These are phyloP conservation scores for Knoxdaviesia proteae DNA, from an alignment of 2,329 filamentous ascomycete genomes.

Conservation along the genomic window DNA sequence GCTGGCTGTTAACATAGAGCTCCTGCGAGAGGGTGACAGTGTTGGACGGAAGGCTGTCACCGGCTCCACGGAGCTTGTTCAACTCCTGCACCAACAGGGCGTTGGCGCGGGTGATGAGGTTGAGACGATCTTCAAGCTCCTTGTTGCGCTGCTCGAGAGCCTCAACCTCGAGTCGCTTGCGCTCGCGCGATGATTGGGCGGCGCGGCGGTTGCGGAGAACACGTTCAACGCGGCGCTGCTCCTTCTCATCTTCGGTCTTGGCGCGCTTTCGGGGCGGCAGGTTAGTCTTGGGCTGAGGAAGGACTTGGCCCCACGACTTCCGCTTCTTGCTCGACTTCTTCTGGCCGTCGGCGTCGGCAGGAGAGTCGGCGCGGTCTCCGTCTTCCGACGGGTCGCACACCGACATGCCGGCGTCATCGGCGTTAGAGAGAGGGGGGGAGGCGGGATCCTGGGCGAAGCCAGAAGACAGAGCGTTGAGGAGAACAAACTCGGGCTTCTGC, in stretches of 20 bases:
- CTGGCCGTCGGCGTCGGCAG: constrained; percentile 15
- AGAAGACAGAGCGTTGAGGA: too few relatives aligned
- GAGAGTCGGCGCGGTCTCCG: constrained; percentile 5
- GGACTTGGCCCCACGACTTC: constrained; percentile 96
- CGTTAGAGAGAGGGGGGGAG: constrained; percentile 8
- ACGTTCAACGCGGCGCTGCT: constrained; percentile 90
- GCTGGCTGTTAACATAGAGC: constrained; percentile 24
- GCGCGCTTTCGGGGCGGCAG: constrained; percentile 90
- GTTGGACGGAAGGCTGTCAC: constrained; percentile 19
- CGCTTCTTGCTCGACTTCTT: constrained; percentile 78
- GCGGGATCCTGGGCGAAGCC: constrained; percentile 4
- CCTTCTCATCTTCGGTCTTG: constrained; percentile 97
- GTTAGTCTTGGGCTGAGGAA: constrained; percentile 91
- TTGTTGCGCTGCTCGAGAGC: constrained; percentile 58
- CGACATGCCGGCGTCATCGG: constrained; percentile 1
- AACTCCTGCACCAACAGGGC: constrained; percentile 26
- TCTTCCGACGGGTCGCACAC: not conserved
- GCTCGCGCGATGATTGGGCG: constrained; percentile 87
- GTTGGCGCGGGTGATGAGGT: constrained; percentile 35
- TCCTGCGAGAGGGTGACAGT: constrained; percentile 37
- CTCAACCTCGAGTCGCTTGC: constrained; percentile 76
- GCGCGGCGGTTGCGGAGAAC: constrained; percentile 91
- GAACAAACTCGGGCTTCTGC: too few relatives aligned
- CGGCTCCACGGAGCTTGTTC: constrained; percentile 22
- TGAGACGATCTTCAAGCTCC: constrained; percentile 43